These are phyloP conservation scores for Hamamelis virginiana DNA, from an alignment of 164 flowering plant species.

Conservation along the genomic window DNA sequence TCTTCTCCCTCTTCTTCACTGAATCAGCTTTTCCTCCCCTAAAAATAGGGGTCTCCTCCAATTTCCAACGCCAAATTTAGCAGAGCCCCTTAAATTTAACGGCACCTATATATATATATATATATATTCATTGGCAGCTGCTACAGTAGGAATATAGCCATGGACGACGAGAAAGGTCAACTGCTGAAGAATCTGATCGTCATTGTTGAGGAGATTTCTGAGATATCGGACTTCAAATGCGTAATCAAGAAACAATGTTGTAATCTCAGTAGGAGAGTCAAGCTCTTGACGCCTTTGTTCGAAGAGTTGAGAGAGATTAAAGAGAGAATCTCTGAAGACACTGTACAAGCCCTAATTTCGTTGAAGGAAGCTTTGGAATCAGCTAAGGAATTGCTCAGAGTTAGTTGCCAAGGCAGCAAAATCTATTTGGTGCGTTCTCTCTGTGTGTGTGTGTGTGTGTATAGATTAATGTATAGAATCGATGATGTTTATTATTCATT, in stretches of 20 bases:
- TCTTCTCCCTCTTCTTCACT: too few relatives aligned
- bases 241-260: background rate
- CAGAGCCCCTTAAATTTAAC: too few relatives aligned
- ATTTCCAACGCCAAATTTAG: too few relatives aligned
- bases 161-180: background rate
- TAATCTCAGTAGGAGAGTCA: background rate
- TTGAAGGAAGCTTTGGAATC: conserved; percentile 1
- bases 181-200: background rate
- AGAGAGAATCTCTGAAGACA: background rate
- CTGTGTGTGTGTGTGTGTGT: too few relatives aligned
- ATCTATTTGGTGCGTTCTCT: conserved; percentile 1
- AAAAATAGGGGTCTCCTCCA: too few relatives aligned
- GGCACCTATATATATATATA: too few relatives aligned
- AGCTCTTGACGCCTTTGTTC: background rate
- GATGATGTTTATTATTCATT: too few relatives aligned
- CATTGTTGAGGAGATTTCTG: background rate
- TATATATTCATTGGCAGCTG: too few relatives aligned
- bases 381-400: background rate
- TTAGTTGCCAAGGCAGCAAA: background rate
- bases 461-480: too few relatives aligned
- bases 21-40: too few relatives aligned
- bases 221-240: background rate
- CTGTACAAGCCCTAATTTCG: background rate
- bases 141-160: background rate
- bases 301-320: conserved; percentile 1